These are phyloP conservation scores for Thymus quinquecostatus DNA, from an alignment of 257 asterid genomes.

Conservation along the genomic window DNA sequence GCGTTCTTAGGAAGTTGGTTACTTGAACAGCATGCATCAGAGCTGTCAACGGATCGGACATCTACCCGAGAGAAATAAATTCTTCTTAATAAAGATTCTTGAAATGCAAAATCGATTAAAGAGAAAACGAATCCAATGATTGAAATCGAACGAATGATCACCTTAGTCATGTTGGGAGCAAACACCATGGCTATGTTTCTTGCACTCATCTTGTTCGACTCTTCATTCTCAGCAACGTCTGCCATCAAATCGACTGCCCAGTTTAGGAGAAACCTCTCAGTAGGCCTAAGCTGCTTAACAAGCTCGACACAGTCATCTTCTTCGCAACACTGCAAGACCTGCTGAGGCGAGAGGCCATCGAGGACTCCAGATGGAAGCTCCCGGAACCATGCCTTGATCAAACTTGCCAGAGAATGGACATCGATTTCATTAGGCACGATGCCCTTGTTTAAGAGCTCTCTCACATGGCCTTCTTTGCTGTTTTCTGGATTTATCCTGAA, in stretches of 20 bases:
- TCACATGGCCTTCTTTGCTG: conserved; percentile 67
- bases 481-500: conserved; percentile 95
- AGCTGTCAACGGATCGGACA: conserved; percentile 93
- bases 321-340: conserved; percentile 62
- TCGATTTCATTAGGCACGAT: conserved; percentile 76
- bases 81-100: background rate
- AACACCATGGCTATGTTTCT: conserved; percentile 91
- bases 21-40: conserved; percentile 95
- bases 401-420: conserved; percentile 83
- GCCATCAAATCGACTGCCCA: conserved; percentile 97
- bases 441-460: conserved; percentile 80
- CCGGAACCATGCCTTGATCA: conserved; percentile 91
- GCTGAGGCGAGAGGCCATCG: conserved; percentile 80
- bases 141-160: conserved; percentile 4
- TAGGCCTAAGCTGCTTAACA: conserved; percentile 64
- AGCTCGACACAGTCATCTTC: conserved; percentile 72
- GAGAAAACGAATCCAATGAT: background rate
- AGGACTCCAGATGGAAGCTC: conserved; percentile 86
- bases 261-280: conserved; percentile 65
- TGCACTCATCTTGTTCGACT: conserved; percentile 84
- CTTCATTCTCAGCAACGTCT: conserved; percentile 84
- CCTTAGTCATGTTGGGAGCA: conserved; percentile 98
- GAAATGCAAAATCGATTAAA: background rate
- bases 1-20: conserved; percentile 73
- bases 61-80: conserved; percentile 35